Evolutionary conservation across 768 basidiomycete genomes (phyloP), one percentile per base, ranked within the genome.

Genomic region (Mycena maculata): DNA sequence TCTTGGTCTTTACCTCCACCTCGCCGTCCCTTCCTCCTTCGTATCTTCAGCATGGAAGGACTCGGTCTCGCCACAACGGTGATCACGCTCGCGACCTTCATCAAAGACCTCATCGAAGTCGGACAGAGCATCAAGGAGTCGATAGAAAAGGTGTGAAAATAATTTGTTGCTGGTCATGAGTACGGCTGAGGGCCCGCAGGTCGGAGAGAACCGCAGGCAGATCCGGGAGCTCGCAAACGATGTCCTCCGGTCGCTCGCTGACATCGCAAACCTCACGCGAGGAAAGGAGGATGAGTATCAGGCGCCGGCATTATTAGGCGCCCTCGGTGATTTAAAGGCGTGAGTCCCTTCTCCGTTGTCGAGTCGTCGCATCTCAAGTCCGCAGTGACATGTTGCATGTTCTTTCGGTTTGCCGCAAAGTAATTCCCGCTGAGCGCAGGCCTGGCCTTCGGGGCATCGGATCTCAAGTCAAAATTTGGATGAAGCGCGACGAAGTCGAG

Each of bases 251-350:
- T 57, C 48, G 12, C 54, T 67, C 2, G 20, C n/a, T 11, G 48
- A 63, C 38, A 31, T 67, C 9, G 54, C 47, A 0, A 52, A 44
- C 28, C 60, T 62, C 12, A 44, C 45, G 15, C 36, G 55, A 2
- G 55, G 60, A 16, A 18, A 49, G 1, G 58, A 67, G 18, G 39
- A 31, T 18, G 44, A 16, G 30, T 53, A 47, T n/a, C 52, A 49
- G 11, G 27, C 33, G 18, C 66, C 66, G 13, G 66, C 31, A 8
- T 23, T 67, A 22, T 58, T 62, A 39, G n/a, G 5, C n/a, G 59
- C 65, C 38, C 23, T 67, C 8, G 65, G 33, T 5, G 39, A 56
- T 33, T 33, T 67, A 15, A 66, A 66, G 42, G 50, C 39, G 64
- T 66, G 31, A 31, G 56, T 39, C n/a, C 22, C 31, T 12, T 48